phyloP scores from a whole-genome alignment of 2,329 filamentous ascomycete genomes.

The Fusarium torulosum region DNA sequence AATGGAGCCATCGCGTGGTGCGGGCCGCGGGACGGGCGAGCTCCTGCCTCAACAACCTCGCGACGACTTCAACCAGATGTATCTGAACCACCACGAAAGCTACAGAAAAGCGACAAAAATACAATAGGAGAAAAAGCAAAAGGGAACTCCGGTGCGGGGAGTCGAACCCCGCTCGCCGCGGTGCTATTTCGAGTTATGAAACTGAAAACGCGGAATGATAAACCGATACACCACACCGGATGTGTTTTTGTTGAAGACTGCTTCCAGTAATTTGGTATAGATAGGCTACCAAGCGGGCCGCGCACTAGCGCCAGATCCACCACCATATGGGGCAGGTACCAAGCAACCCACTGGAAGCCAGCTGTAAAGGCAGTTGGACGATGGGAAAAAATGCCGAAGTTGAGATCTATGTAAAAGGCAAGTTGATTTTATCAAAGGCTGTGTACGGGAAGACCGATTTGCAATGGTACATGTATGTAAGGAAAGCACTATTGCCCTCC shows the following conservation, averaged over 20 bases:
- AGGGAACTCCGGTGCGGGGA: slow-evolving; percentile 27
- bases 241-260: not conserved
- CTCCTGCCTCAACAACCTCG: not conserved
- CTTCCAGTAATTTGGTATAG: not conserved
- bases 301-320: not conserved
- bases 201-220: slow-evolving; percentile 38
- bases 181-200: not conserved
- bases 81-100: not conserved
- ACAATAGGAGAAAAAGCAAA: not conserved
- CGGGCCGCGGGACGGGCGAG: not conserved
- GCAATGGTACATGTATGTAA: no score
- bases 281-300: fast-evolving
- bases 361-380: no score
- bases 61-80: not conserved
- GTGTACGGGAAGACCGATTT: no score
- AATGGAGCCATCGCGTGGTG: not conserved
- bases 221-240: slow-evolving; percentile 38
- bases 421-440: no score
- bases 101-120: not conserved
- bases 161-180: slow-evolving; percentile 36
- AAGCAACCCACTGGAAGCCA: no score
- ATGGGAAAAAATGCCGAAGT: no score
- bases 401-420: no score
- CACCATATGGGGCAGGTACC: not conserved
- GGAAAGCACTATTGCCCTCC: no score